A percentile compares a stretch with the other conserved stretches of the same genome.
These are phyloP conservation scores for Penicillium pancosmium DNA, from an alignment of 495 filamentous ascomycete genomes.

Conservation along the genomic window DNA sequence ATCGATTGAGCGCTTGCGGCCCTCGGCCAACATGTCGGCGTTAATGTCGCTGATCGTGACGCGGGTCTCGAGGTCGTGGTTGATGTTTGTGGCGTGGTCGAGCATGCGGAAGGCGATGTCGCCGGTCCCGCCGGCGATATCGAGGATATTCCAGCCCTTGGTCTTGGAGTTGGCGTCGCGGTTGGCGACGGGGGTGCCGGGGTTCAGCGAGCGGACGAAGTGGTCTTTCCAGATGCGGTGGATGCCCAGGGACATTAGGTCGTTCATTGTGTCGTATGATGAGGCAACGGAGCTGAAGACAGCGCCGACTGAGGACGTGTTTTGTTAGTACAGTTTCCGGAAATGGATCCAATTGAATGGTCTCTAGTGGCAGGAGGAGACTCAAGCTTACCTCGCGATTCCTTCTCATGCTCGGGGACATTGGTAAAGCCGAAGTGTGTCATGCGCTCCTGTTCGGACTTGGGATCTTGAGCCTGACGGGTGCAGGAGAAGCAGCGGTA, in stretches of 20 bases:
- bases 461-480: slow-evolving; percentile 42
- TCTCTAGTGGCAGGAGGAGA: neutral
- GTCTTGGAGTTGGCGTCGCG: slow-evolving; percentile 24
- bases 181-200: slow-evolving; percentile 63
- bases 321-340: slow-evolving; percentile 19
- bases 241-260: slow-evolving; percentile 96
- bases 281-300: slow-evolving; percentile 97
- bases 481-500: slow-evolving; percentile 62
- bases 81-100: slow-evolving; percentile 80
- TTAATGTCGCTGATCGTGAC: slow-evolving; percentile 97
- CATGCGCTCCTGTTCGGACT: slow-evolving; percentile 57
- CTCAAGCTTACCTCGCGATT: slow-evolving; percentile 59
- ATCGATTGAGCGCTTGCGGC: slow-evolving; percentile 68
- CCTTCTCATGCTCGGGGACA: slow-evolving; percentile 81
- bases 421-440: slow-evolving; percentile 96
- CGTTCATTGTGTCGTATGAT: slow-evolving; percentile 95
- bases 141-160: slow-evolving; percentile 79
- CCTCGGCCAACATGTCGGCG: slow-evolving; percentile 87
- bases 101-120: slow-evolving; percentile 98
- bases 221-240: slow-evolving; percentile 98
- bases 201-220: slow-evolving; percentile 91
- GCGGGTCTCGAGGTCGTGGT: slow-evolving; percentile 73
- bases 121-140: slow-evolving; percentile 95
- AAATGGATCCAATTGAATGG: too few species aligned
- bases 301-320: slow-evolving; percentile 62